These are phyloP conservation scores for Macaranga tanarius DNA, from an alignment of 441 rosid genomes.

Conservation along the genomic window DNA sequence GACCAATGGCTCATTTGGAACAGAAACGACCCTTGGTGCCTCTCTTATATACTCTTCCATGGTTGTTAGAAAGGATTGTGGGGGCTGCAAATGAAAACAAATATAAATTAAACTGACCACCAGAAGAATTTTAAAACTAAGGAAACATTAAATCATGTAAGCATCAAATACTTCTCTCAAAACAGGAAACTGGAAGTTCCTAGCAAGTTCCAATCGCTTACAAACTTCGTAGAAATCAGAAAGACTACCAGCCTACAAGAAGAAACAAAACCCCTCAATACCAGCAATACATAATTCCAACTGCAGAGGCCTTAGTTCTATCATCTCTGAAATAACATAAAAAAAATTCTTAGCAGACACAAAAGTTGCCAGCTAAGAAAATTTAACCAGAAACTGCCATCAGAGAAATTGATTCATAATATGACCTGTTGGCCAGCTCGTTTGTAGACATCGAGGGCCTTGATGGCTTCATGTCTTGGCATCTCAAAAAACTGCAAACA, in stretches of 20 bases:
- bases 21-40: conserved; percentile 85
- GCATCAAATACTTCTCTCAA: conserved; percentile 70
- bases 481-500: conserved; percentile 92
- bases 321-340: not conserved
- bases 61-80: conserved; percentile 88
- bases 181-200: conserved; percentile 95
- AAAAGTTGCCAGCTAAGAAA: not conserved
- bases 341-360: not conserved
- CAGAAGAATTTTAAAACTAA: conserved; percentile 12
- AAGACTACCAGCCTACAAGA: conserved; percentile 75
- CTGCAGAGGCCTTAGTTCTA: not conserved
- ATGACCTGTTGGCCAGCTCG: conserved; percentile 97
- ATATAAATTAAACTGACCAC: not conserved
- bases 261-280: conserved; percentile 1
- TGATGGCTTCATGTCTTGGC: conserved; percentile 98
- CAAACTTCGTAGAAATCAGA: conserved; percentile 92
- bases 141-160: conserved; percentile 17
- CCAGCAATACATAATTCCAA: not conserved
- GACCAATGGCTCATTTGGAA: conserved; percentile 85
- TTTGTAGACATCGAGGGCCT: conserved; percentile 86
- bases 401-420: conserved; percentile 2
- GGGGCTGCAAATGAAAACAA: conserved; percentile 56
- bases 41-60: conserved; percentile 98
- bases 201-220: conserved; percentile 96
- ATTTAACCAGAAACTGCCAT: conserved; percentile 6